Evolutionary conservation across 805 yeast species (phyloP).

Genomic region (Alloascoidea africana): DNA sequence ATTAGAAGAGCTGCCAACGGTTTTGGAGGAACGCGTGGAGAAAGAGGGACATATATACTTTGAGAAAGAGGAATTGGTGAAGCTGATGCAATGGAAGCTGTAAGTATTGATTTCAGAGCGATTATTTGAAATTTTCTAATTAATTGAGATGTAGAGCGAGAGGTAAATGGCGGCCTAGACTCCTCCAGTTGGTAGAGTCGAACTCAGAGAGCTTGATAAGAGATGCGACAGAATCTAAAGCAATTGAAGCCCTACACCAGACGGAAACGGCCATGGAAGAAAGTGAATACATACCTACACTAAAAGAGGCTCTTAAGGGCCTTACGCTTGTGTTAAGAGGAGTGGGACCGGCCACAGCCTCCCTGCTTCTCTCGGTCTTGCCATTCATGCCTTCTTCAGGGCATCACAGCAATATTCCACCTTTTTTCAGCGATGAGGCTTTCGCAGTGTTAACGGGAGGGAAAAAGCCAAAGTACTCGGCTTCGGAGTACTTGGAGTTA

Average conservation of each 20-base stretch:
- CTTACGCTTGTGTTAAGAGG: neutral
- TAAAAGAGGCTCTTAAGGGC: neutral
- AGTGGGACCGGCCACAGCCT: slow-evolving; percentile 1
- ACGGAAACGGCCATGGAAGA: neutral
- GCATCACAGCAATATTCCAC: neutral
- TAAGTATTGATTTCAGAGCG: neutral
- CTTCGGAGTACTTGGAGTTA: neutral
- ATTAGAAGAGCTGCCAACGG: too few species aligned
- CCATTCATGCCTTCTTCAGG: too few species aligned
- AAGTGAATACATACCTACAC: neutral
- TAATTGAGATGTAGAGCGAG: neutral
- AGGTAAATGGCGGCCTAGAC: slow-evolving; percentile 1
- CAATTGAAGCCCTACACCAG: neutral
- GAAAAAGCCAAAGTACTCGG: neutral
- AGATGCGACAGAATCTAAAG: neutral
- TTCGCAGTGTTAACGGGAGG: neutral
- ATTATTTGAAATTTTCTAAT: neutral
- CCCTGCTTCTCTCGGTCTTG: neutral
- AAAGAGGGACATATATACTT: too few species aligned
- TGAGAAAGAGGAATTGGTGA: too few species aligned
- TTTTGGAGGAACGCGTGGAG: too few species aligned
- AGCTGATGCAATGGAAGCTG: slow-evolving; percentile 1
- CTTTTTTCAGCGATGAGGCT: slow-evolving; percentile 1
- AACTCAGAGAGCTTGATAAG: neutral
- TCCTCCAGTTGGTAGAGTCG: neutral